Evolutionary conservation across 2,329 filamentous ascomycete genomes (phyloP), one percentile per base, ranked within the genome.

Genomic region (Aspergillus flavus): DNA sequence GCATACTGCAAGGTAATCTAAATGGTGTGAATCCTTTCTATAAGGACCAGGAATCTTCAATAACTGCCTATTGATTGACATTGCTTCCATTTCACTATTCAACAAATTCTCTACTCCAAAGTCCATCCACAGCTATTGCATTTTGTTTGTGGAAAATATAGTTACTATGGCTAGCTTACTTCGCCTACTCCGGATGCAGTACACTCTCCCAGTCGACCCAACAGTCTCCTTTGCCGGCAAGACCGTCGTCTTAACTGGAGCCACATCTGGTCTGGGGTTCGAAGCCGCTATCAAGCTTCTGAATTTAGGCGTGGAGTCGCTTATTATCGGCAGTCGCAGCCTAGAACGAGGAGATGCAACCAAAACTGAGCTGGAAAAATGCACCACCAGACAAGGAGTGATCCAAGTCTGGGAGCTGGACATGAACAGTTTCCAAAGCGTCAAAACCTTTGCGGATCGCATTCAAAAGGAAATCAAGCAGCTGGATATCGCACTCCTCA

Each of bases 261-360:
- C 81, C 11, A 86, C 82, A 48, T 78, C 80, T 2, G 84, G 84
- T 5, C 71, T 86, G 16, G 84, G 84, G 0, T 77, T 82, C 26
- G 81, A 83, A 67, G 81, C 83, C 6, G 81, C 82, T 2, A 73
- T 80, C 64, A 83, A 85, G 67, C 78, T 82, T 52, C 77, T 80
- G 6, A 73, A 74, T 11, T 76, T 82, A 7, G 78, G 79, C 4
- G 77, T 80, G 1, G 73, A 77, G 9, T 75, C 69, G 4, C 71
- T 85, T 21, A 81, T 85, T 28, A 78, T 85, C 23, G 81, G 77
- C 6, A 81, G 80, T 9, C 80, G 83, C n/a, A 78, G 72, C 52
- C 28, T 73, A 2, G 72, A 77, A 19, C 81, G 82, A 54, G 83
- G 81, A 14, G 72, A 81, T 30, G 66, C 72, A 4, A 76, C 79